These are phyloP conservation scores for Phoma herbarum DNA, from an alignment of 2,329 filamentous ascomycete species.

Conservation along the genomic window DNA sequence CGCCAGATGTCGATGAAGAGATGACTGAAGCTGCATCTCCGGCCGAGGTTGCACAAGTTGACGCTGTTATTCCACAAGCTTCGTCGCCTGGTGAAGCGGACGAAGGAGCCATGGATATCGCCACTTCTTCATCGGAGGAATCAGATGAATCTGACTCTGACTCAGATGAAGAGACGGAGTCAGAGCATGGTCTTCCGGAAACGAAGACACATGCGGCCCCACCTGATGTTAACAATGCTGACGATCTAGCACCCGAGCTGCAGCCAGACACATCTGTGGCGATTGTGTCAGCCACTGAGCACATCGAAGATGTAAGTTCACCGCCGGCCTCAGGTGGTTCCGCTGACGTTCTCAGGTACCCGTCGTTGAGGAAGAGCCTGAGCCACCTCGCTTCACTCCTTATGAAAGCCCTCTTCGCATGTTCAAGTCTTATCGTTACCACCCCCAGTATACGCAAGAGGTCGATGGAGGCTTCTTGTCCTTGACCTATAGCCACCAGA, in stretches of 20 bases:
- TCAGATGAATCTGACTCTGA: constrained; percentile 37
- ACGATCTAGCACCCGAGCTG: constrained; percentile 53
- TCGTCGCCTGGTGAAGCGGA: constrained; percentile 31
- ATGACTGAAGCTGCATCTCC: constrained; percentile 17
- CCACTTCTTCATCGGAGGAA: constrained; percentile 40
- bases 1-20: constrained; percentile 40
- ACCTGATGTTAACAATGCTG: constrained; percentile 36
- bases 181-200: constrained; percentile 24
- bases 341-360: constrained; percentile 34
- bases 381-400: constrained; percentile 59
- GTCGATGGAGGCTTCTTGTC: constrained; percentile 84
- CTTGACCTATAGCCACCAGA: constrained; percentile 91
- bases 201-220: constrained; percentile 13
- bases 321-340: background rate
- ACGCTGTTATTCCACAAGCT: background rate
- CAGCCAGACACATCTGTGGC: constrained; percentile 34
- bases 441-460: constrained; percentile 74
- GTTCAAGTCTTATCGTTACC: constrained; percentile 91
- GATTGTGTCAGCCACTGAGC: constrained; percentile 13
- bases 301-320: constrained; percentile 35
- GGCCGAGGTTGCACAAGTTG: background rate
- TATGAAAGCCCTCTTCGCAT: constrained; percentile 85
- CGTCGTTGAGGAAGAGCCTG: constrained; percentile 23
- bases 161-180: constrained; percentile 27
- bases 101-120: constrained; percentile 49